Base-by-base conservation (phyloP, 2,329 filamentous ascomycete species). In the Dothistroma septosporum region DNA sequence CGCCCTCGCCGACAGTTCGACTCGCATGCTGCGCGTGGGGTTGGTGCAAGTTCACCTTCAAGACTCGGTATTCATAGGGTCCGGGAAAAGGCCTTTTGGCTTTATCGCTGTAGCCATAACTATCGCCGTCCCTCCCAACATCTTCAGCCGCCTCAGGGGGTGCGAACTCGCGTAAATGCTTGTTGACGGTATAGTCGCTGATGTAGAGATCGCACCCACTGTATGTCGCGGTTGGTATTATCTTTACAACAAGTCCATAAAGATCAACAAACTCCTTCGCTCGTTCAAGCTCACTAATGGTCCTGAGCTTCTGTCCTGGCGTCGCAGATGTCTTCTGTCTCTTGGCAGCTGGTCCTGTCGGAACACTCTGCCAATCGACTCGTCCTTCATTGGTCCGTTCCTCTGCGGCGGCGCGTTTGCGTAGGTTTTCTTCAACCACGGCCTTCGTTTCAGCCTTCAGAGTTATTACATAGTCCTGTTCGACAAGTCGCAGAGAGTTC, bases 151-250 rank as follows among this genome's bases (percentile, higher is more conserved):
- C 69, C 10, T 77, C 73, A 52, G 74, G 70, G 4, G 76, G 76
- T 35, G 77, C 70, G 60, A 85, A 85, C 37, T 85, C 75, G 65
- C 82, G 87, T 60, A 97, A 86, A 0, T 69, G 61, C 0, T 79
- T 70, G 69, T 97, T 91, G 55, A 84, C 77, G 0, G 91, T 95
- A 73, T 92, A 96, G 74, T 97, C 92, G 0, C 90, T 89, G 19
- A 96, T 77, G 78, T 92, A 92, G 0, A 96, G 65, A 5, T 85
- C 84, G 12, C 83, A 75, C 28, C 78, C 75, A 50, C 74, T 79
- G 44, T 75, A 73, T 28, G 50, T 22, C 9, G 68, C 72, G n/a
- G 24, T 35, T 14, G 76, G 70, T 65, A 78, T 84, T 0, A 81
- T 76, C 65, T 82, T 86, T 52, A 92, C 82, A 2, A 96, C 84